phyloP scores from a whole-genome alignment of 2,329 filamentous ascomycete species.

The Aspergillus pseudoglaucus region DNA sequence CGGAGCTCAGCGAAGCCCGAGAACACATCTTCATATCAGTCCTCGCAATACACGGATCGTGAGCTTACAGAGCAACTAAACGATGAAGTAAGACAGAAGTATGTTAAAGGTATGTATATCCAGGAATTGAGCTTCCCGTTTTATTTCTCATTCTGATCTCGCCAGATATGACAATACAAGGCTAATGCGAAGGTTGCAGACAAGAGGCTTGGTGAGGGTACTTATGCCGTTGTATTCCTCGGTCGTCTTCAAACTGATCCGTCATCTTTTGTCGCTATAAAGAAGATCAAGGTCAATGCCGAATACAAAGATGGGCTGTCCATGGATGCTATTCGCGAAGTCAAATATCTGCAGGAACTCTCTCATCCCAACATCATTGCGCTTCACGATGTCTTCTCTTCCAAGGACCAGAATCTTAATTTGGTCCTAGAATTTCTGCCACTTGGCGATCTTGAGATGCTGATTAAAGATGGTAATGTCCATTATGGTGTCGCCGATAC shows the following conservation, averaged over 20 bases:
- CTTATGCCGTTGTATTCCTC: slow-evolving; percentile 91
- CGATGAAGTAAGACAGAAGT: slow-evolving; percentile 76
- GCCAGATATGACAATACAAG: neutral
- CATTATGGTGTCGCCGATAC: slow-evolving; percentile 84
- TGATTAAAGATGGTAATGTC: slow-evolving; percentile 80
- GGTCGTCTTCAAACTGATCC: slow-evolving; percentile 71
- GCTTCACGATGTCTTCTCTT: slow-evolving; percentile 85
- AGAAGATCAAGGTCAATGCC: slow-evolving; percentile 49
- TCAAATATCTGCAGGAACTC: slow-evolving; percentile 91
- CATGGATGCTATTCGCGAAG: slow-evolving; percentile 90
- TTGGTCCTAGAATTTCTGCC: slow-evolving; percentile 91
- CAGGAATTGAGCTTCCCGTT: neutral
- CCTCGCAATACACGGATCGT: slow-evolving; percentile 22
- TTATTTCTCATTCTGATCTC: neutral
- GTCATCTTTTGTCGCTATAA: slow-evolving; percentile 64
- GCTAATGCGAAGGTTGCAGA: slow-evolving; percentile 42
- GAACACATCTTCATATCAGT: slow-evolving; percentile 10
- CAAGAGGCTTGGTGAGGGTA: slow-evolving; percentile 90
- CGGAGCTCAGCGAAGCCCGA: slow-evolving; percentile 19
- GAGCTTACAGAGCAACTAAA: slow-evolving; percentile 68
- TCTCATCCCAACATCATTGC: slow-evolving; percentile 93
- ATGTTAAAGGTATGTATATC: slow-evolving; percentile 64
- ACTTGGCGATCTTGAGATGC: slow-evolving; percentile 87
- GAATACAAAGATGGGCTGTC: slow-evolving; percentile 82
- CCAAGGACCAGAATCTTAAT: slow-evolving; percentile 93